Evolutionary conservation across 495 filamentous ascomycete genomes (phyloP), one percentile per base, ranked within the genome.

Genomic region (Aspergillus asperescens): DNA sequence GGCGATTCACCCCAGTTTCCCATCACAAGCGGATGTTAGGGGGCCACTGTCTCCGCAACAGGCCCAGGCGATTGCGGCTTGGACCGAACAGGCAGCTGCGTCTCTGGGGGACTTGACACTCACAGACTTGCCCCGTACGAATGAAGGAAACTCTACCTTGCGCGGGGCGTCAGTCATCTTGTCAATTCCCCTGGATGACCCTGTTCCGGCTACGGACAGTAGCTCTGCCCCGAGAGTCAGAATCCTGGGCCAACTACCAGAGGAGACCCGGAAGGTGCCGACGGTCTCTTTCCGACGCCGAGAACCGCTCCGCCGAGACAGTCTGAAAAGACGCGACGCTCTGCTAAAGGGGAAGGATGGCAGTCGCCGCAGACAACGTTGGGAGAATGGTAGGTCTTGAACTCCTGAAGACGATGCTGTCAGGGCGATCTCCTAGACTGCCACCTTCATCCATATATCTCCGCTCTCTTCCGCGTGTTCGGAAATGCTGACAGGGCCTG

Each of bases 301-400:
- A 19, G 74, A 73, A 50, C 73, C 75, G 18, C 52, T 81, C 22
- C 74, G 77, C 18, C 75, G 82, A 28, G 85, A 85, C 54, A 83
- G 81, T 57, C 47, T 81, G 53, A 84, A 82, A 62, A 70, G 81
- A 15, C 81, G 92, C 22, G 92, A 96, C 61, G 83, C 84, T 8
- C 59, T 94, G 44, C 71, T 90, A n/a, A 92, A 88, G 69, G 93
- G 92, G 42, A 95, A 90, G 57, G 89, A 95, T 62, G 93, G 93
- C n/a, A 90, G 82, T 54, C 79, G 92, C 37, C 82, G 90, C 49
- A 78, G 93, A 40, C 86, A 89, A 62, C 78, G 91, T 34, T 96
- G 90, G 90, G 93, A 98, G 73, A 98, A 98, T 67, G 90, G 90
- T 95, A 79, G 58, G 74, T 65, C 38, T 39, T 48, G 31, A 48